Evolutionary conservation across 2,329 filamentous ascomycete genomes (phyloP).

Genomic region (Cladophialophora bantiana): DNA sequence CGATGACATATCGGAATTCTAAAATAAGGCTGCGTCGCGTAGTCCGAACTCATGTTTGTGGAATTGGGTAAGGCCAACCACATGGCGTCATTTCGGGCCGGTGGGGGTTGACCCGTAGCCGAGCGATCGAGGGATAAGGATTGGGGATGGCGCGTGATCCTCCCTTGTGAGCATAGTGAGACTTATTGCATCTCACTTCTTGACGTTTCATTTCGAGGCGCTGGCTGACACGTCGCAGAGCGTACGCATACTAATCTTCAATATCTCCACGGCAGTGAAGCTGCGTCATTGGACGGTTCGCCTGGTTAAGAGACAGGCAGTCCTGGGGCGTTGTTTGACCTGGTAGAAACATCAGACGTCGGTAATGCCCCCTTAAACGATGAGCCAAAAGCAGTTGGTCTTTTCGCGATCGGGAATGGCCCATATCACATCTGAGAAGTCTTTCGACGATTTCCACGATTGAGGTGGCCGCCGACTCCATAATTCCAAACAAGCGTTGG

Average conservation of each 20-base stretch:
- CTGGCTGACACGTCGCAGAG: background rate
- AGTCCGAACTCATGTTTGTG: background rate
- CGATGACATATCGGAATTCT: background rate
- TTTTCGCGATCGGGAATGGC: too few species aligned
- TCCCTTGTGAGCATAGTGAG: background rate
- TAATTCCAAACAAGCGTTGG: too few species aligned
- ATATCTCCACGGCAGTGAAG: background rate
- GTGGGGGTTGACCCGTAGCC: background rate
- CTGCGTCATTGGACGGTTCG: background rate
- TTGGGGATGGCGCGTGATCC: background rate
- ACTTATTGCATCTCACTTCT: background rate
- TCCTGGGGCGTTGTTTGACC: background rate
- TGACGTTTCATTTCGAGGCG: background rate
- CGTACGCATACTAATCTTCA: background rate
- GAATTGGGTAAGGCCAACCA: constrained; percentile 1
- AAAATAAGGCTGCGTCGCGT: background rate
- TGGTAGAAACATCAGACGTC: background rate
- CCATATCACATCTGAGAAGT: too few species aligned
- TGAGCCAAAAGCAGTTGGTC: too few species aligned
- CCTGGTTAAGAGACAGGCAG: background rate
- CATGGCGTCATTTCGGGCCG: constrained; percentile 1
- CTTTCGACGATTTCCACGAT: too few species aligned
- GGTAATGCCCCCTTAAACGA: background rate
- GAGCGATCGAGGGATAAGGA: background rate
- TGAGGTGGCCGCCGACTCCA: too few species aligned